These are phyloP conservation scores for Domatiomyces globalis DNA, from an alignment of 2,329 filamentous ascomycete genomes.

Conservation along the genomic window DNA sequence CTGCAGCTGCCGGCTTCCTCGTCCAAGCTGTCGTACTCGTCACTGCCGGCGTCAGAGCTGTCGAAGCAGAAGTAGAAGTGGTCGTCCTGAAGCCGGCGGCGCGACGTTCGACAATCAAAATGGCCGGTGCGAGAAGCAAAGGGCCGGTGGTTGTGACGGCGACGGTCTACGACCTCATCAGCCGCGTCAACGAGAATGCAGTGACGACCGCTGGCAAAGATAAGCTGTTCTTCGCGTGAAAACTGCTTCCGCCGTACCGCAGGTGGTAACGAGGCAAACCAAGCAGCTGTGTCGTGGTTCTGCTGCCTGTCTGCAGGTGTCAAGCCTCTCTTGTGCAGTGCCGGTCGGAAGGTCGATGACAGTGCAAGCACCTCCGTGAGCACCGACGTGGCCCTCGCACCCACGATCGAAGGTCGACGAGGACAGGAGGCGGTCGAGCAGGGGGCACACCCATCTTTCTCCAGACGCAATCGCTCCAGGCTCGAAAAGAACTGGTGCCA, in stretches of 20 bases:
- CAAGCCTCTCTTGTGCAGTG: slow-evolving; percentile 5
- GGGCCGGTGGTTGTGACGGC: neutral
- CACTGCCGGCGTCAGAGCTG: neutral
- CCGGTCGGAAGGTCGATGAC: slow-evolving; percentile 4
- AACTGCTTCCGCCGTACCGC: slow-evolving; percentile 59
- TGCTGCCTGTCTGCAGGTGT: slow-evolving; percentile 6
- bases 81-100: neutral
- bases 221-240: slow-evolving; percentile 54
- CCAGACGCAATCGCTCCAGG: slow-evolving; percentile 22
- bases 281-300: slow-evolving; percentile 33
- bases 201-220: slow-evolving; percentile 42
- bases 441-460: slow-evolving; percentile 15
- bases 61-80: neutral
- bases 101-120: no score
- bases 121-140: neutral
- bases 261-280: slow-evolving; percentile 56
- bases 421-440: slow-evolving; percentile 6
- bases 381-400: slow-evolving; percentile 1
- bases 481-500: slow-evolving; percentile 23
- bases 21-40: neutral
- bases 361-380: slow-evolving; percentile 4
- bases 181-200: slow-evolving; percentile 43
- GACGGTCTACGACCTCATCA: slow-evolving; percentile 40
- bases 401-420: neutral
- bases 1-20: neutral